Base-by-base conservation (phyloP, 208 protist genomes). In the Leishmania guyanensis region DNA sequence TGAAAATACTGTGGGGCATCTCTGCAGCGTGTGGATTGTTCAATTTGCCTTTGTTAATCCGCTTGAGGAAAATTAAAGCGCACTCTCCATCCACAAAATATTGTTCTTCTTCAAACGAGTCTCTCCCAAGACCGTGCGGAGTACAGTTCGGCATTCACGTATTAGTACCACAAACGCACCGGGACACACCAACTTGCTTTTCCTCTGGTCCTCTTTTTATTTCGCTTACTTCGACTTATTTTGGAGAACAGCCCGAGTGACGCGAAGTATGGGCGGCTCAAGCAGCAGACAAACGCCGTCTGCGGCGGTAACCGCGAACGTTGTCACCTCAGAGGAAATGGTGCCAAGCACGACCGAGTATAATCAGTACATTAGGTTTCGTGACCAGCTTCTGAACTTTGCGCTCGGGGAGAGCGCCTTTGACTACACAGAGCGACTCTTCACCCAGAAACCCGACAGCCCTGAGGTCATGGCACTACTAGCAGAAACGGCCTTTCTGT, bases 401-500 rank as follows among this genome's bases (percentile, higher is more conserved):
- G 91, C 91, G 33, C 82, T 97, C 1, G 91, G 91, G 29, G 91
- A 95, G 78, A 93, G 87, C 69, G 92, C 94, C 26, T 95, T 87
- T 77, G 90, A 93, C 80, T 97, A 94, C 82, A 92, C 92, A 0
- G 91, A 95, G 86, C 82, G 78, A 29, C 90, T 95, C 17, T 95
- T 93, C 77, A 64, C 29, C 46, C 80, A 95, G 78, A 78, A 94
- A 39, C 89, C 94, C 4, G 86, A 92, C 76, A 91, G 87, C 80
- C 91, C 91, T 1, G 90, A 93, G 72, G 91, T 97, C 75, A 97
- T 97, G 94, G 92, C 94, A 33, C 89, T 97, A 26, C 90, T 95
- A 8, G 92, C 90, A 20, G 91, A 97, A 77, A 97, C 94, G 3
- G 86, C 90, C 10, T 82, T 89, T 33, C 78, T 95, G 36, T 97